Base-by-base conservation (phyloP, 1,284 basidiomycete genomes). In the Farysia itapuensis region DNA sequence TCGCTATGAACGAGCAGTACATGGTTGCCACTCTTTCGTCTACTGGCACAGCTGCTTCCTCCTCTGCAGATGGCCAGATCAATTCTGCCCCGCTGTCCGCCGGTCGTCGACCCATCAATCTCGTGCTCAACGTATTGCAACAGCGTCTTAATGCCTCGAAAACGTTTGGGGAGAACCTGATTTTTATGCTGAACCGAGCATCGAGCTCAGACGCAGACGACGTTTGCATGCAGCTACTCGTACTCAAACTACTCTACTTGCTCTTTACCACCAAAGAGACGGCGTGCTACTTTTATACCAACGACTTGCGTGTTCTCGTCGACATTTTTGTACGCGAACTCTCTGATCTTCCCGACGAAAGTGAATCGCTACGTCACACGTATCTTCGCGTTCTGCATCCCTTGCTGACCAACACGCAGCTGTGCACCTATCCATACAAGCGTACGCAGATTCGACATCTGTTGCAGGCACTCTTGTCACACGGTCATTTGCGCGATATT, bases 131-230 rank as follows among this genome's bases (percentile, higher is more conserved):
- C 19, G 85, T 94, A 0, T 81, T 98, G 21, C 88, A 89, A 81
- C 81, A 86, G 19, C 84, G 93, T 13, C 78, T 91, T 25, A 86
- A 88, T 7, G 85, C 84, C 11, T 89, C 86, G 78, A 91, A 90
- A 79, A 96, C 94, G 0, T 96, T 98, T 77, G 92, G 92, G 13
- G 92, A 94, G 79, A 98, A 97, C 72, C 84, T 98, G 81, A 96
- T 98, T 57, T 99, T 96, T 77, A 98, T 98, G 87, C 81, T 99
- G 31, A 98, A 99, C 72, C 85, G 94, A 49, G 89, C 92, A 0
- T 65, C 64, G 13, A 64, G 64, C 35, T 46, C 52, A 4, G 61
- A 66, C 25, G 56, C 88, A 2, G 93, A 97, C 69, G 94, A 93
- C 64, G 79, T 91, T 16, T 96, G 91, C 79, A 90, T 95, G 85